A percentile compares a stretch with the other conserved stretches of the same genome.
Conservation (phyloP, 257 asterid genomes). For the Haberlea rhodopensis region DNA sequence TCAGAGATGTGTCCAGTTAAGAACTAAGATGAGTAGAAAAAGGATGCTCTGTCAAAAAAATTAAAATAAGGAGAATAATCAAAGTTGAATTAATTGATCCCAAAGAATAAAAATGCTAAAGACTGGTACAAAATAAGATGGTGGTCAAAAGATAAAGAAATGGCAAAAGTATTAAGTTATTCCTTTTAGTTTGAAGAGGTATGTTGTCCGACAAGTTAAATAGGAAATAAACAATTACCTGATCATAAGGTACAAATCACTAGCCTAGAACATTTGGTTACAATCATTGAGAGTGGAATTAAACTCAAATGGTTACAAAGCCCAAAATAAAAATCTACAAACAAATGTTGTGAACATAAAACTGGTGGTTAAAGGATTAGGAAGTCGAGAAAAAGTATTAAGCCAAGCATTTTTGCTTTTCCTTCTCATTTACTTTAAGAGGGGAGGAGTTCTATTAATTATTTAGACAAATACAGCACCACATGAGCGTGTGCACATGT, state of each 20-base stretch:
- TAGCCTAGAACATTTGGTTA: not conserved
- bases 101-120: not conserved
- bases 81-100: not conserved
- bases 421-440: slow-evolving; percentile 14
- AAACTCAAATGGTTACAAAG: slow-evolving; percentile 15
- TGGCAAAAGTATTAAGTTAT: not conserved
- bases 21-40: not conserved
- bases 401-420: not conserved
- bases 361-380: not conserved
- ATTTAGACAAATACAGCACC: not conserved
- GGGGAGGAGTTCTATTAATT: not conserved
- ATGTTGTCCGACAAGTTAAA: no score
- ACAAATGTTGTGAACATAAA: slow-evolving; percentile 9
- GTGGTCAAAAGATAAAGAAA: not conserved
- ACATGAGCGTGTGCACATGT: not conserved
- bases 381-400: not conserved
- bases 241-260: not conserved
- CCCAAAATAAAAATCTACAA: slow-evolving; percentile 13
- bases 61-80: not conserved
- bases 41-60: not conserved
- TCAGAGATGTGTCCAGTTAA: not conserved
- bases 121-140: not conserved
- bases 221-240: no score
- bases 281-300: not conserved
- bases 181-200: no score